Base-by-base conservation (phyloP, 495 filamentous ascomycete species). In the Annulohypoxylon stygium region DNA sequence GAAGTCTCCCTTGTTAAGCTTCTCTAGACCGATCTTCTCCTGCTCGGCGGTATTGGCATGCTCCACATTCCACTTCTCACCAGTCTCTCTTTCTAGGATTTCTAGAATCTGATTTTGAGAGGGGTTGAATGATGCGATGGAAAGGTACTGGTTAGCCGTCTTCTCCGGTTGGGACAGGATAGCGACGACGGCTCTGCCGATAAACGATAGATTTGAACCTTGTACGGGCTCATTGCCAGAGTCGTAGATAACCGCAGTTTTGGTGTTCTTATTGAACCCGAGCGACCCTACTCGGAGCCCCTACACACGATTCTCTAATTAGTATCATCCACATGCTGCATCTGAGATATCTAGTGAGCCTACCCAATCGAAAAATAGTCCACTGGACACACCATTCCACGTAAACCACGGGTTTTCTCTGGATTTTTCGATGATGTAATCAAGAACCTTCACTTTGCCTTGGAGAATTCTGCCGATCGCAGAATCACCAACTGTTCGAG, bases 61-160 rank as follows among this genome's bases (percentile, higher is more conserved):
- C n/a, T 72, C 80, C 25, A 85, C 77, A 4, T 77, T 77, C 70
- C 80, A 77, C 47, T 83, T 83, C 26, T 76, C 67, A 0, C 83
- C 88, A 4, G 82, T 82, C 34, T 84, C 67, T 74, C 86, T 86
- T 61, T 88, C 86, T 7, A 86, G 78, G 5, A 85, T 70, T 6
- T 70, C 73, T 0, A 91, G 69, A 16, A 91, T 73, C 67, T 91
- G 79, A 48, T 87, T 87, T 77, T 88, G 87, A 4, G 87, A 86
- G 1, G 84, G 78, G 0, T 82, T 82, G 45, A 86, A 86, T 0
- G 86, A 85, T 3, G 85, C 75, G 11, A 89, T 81, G 30, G 79
- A 78, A 0, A 91, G 61, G 57, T 80, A 81, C 9, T 81, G 80
- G 74, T 91, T 91, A 25, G 80, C 82, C 1, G 89, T 91, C 59